Evolutionary conservation across 2,329 filamentous ascomycete genomes (phyloP).

Genomic region (Phoma sp.): DNA sequence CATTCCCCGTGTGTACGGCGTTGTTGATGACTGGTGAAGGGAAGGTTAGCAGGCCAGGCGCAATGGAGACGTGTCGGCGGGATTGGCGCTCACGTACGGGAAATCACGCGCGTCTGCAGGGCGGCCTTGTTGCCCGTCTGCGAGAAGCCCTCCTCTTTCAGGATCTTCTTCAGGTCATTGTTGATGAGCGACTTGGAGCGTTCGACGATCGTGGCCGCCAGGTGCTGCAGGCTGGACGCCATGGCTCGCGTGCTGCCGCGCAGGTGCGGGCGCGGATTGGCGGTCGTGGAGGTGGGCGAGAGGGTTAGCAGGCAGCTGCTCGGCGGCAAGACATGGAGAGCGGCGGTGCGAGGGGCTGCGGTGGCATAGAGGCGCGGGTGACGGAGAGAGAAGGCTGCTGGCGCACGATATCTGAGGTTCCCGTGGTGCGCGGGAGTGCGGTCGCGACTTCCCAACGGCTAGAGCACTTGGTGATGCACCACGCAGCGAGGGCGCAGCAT

Average conservation of each 20-base stretch:
- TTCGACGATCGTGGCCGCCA: conserved; percentile 48
- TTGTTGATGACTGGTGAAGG: conserved; percentile 49
- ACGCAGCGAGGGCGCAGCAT: neutral
- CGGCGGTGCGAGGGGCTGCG: neutral
- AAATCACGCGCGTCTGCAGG: conserved; percentile 78
- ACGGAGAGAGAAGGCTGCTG: conserved; percentile 20
- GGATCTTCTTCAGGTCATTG: conserved; percentile 76
- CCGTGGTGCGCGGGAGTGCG: conserved; percentile 21
- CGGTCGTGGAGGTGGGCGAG: conserved; percentile 5
- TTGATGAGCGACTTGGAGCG: conserved; percentile 65
- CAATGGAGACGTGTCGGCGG: neutral
- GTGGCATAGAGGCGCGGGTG: conserved; percentile 7
- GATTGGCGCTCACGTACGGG: conserved; percentile 66
- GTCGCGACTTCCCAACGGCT: conserved; percentile 30
- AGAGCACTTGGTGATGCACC: conserved; percentile 6
- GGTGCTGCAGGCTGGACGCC: conserved; percentile 52
- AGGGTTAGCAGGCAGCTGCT: conserved; percentile 21
- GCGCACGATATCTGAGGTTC: conserved; percentile 15
- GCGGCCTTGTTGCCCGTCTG: conserved; percentile 84
- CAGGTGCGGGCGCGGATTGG: conserved; percentile 12
- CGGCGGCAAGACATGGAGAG: conserved; percentile 14
- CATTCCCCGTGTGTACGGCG: conserved; percentile 45
- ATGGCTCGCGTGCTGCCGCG: conserved; percentile 26
- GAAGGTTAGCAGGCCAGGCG: conserved; percentile 25
- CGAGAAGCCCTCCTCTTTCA: conserved; percentile 72